Evolutionary conservation across 768 basidiomycete species (phyloP), one percentile per base, ranked within the genome.

Genomic region (Artomyces pyxidatus): DNA sequence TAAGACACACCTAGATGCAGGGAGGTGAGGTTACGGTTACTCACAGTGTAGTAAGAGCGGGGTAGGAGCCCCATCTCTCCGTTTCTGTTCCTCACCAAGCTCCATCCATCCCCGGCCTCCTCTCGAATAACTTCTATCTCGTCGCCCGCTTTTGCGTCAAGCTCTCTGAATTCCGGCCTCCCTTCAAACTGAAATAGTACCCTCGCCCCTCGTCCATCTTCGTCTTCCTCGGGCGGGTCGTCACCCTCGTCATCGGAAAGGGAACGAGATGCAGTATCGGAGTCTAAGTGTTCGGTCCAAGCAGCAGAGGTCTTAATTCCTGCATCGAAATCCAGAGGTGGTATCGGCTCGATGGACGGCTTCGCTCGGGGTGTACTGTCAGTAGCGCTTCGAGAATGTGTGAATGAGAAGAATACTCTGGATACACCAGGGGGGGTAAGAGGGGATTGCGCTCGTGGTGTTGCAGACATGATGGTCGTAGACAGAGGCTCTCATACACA

Each of bases 41-140:
- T 47, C 61, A 85, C 86, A 50, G 81, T 83, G 63, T 87, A 89
- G 64, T 89, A 88, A 10, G 77, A 68, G 37, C 72, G 71, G 17
- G 88, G 88, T 41, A 89, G 54, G 50, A 89, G 64, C 1, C 88
- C 88, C 48, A 85, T 65, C 59, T 82, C 79, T 26, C 77, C 78
- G 28, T 38, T 50, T 22, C 47, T 54, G 8, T 56, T 73, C 65
- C 71, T 77, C 12, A 83, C 83, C 29, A 90, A 69, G 65, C 88
- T 88, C 88, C 88, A 89, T 5, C 87, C 88, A 54, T 88, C 85
- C 6, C 79, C 80, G 1, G 81, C 70, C 46, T 86, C 74, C 52
- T 86, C 84, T 53, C 77, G 82, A 43, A 92, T 58, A n/a, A 88
- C 68, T 42, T 81, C 77, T 19, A 92, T 62, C 52, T 74, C 74